Base-by-base conservation (phyloP, 2,329 filamentous ascomycete genomes). In the Fusarium nelsonii region DNA sequence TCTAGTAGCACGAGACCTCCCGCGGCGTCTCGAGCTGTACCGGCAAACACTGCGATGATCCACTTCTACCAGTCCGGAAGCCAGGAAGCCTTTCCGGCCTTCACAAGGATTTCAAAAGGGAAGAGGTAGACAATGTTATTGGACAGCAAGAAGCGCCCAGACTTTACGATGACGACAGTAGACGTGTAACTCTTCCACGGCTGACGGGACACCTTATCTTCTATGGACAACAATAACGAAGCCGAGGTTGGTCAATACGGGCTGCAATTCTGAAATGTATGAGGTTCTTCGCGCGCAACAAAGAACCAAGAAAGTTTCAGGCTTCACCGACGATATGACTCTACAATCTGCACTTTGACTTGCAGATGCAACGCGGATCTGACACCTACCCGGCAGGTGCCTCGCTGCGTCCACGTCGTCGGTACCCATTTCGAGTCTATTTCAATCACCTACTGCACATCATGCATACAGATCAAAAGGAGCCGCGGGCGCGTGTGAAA, bases 381-480 rank as follows among this genome's bases (percentile, higher is more conserved):
- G 69, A 62, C 67, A 71, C 63, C 46, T 65, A 57, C 50, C 59
- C 64, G 62, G 69, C 49, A 73, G 63, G 62, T 65, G 68, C 64
- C 57, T 72, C 54, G 59, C 56, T 63, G 70, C 50, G 70, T 70
- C 72, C 73, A 74, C 67, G 72, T 74, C 69, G 72, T 74, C 72
- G 72, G 72, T 71, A 74, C 63, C 62, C 48, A 50, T 63, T 67
- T 59, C 50, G 62, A 73, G 62, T 54, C 64, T 71, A 71, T 66
- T 70, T 70, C 60, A 69, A 72, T 61, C 61, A 52, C 63, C 65
- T 65, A 69, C 73, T 74, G 73, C 73, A 74, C 71, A 74, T 74
- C 73, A 74, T 74, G 73, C 73, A 72, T 74, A 74, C 73, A 74
- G 69, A 65, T 66, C 44, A 62, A 58, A 68, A 57, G 51, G 63